Evolutionary conservation across 495 filamentous ascomycete genomes (phyloP), one percentile per base, ranked within the genome.

Genomic region (Oidiodendron maius): DNA sequence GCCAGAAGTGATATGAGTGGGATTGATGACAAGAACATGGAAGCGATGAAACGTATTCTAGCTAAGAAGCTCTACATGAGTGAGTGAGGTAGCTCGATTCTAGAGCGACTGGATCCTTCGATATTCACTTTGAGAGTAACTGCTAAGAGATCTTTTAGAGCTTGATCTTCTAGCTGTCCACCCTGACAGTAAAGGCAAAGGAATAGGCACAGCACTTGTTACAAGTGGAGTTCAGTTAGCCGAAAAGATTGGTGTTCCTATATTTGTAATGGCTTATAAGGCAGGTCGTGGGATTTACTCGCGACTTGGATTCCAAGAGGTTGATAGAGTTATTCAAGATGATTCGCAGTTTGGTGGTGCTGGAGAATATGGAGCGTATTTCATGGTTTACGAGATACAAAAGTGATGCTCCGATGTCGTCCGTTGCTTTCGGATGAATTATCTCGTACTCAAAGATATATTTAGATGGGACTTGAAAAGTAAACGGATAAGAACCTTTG

Each of bases 161-260:
- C 55, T 67, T 15, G 61, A 65, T 1, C 61, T 61, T 45, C 45
- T 67, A n/a, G 64, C 64, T 17, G 64, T 65, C 20, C 62, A 67
- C 42, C 62, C 62, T 3, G 51, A 59, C 2, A 52, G 57, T 18
- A 52, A 65, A 50, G 41, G 62, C 0, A 60, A 58, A 28, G 62
- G 64, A 17, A 55, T 67, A 28, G 62, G 40, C 12, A 56, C 52
- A 0, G 55, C 50, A 1, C 50, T 67, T 13, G 61, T 64, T 5
- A 36, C 45, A 20, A 60, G 57, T 18, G 64, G 62, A 0, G 60
- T 67, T 24, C 36, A 45, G n/a, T 22, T 56, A 34, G 61, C 63
- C 23, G 56, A 57, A 37, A 60, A 64, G 40, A 21, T 61, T 10
- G 57, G 58, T 18, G 18, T 66, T 6, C 49, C 53, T 24, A 57